Evolutionary conservation across 1,284 basidiomycete genomes (phyloP).

Genomic region (Rhodotorula sp.): DNA sequence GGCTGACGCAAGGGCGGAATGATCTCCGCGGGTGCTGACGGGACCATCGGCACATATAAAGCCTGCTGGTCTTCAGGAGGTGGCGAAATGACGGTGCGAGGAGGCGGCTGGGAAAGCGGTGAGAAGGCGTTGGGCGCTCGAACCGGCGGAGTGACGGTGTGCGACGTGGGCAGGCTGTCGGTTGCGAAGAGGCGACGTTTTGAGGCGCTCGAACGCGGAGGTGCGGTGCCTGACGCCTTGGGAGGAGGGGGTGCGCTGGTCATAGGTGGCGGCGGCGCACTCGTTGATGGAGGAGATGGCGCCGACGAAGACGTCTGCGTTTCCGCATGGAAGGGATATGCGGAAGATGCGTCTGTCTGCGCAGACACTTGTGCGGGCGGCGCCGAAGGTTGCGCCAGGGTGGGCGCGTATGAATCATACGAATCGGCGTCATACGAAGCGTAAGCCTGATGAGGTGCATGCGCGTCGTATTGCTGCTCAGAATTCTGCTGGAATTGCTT

Average conservation of each 20-base stretch:
- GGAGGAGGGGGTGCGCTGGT: background rate
- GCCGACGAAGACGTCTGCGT: too few relatives aligned
- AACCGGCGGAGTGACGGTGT: too few relatives aligned
- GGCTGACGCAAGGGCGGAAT: background rate
- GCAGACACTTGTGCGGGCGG: too few relatives aligned
- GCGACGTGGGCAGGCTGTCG: background rate
- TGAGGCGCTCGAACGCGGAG: background rate
- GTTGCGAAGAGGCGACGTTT: background rate
- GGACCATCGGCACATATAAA: background rate
- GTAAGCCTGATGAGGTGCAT: background rate
- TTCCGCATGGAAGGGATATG: background rate
- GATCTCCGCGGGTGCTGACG: too few relatives aligned
- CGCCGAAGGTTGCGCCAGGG: background rate
- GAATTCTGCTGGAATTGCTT: too few relatives aligned
- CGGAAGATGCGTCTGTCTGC: too few relatives aligned
- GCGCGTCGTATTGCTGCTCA: too few relatives aligned
- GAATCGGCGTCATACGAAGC: background rate
- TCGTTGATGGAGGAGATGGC: too few relatives aligned
- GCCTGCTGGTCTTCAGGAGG: background rate
- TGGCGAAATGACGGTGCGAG: background rate
- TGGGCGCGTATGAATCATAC: constrained; percentile 1
- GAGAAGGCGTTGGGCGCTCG: too few relatives aligned
- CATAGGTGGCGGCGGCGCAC: background rate
- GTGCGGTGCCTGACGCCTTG: background rate
- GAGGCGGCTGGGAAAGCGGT: background rate